A percentile compares a stretch with the other conserved stretches of the same genome.
These are phyloP conservation scores for Aschersonia sp. DNA, from an alignment of 2,329 filamentous ascomycete genomes.

Conservation along the genomic window DNA sequence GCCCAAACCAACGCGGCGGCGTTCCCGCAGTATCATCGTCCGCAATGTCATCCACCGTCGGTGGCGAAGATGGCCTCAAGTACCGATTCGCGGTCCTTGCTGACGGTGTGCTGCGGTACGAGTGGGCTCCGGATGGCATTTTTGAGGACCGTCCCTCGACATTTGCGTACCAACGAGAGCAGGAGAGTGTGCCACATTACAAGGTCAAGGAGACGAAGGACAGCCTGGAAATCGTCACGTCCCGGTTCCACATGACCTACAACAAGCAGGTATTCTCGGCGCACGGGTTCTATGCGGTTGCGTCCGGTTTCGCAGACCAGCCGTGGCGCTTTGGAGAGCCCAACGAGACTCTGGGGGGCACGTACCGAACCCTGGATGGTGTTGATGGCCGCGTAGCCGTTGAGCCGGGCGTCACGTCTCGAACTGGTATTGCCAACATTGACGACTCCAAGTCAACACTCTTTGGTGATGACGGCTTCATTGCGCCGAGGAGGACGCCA, in stretches of 20 bases:
- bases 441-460: constrained; percentile 43
- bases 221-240: constrained; percentile 38
- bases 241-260: constrained; percentile 40
- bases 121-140: constrained; percentile 42
- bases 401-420: constrained; percentile 34
- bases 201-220: constrained; percentile 28
- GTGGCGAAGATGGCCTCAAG: constrained; percentile 11
- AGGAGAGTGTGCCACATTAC: constrained; percentile 28
- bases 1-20: background rate
- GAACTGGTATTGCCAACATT: constrained; percentile 32
- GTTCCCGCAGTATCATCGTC: background rate
- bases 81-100: constrained; percentile 47
- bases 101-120: constrained; percentile 41
- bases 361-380: constrained; percentile 38
- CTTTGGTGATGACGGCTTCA: constrained; percentile 36
- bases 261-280: constrained; percentile 39
- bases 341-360: constrained; percentile 26
- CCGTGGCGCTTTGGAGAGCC: constrained; percentile 34
- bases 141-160: constrained; percentile 50
- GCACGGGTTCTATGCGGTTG: constrained; percentile 29
- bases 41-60: constrained; percentile 4
- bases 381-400: constrained; percentile 34
- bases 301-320: constrained; percentile 25
- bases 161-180: constrained; percentile 39
- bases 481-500: constrained; percentile 26